A percentile compares a stretch with the other conserved stretches of the same genome.
Evolutionary conservation across 805 yeast genomes (phyloP).

Genomic region (Metschnikowia corniflorae): DNA sequence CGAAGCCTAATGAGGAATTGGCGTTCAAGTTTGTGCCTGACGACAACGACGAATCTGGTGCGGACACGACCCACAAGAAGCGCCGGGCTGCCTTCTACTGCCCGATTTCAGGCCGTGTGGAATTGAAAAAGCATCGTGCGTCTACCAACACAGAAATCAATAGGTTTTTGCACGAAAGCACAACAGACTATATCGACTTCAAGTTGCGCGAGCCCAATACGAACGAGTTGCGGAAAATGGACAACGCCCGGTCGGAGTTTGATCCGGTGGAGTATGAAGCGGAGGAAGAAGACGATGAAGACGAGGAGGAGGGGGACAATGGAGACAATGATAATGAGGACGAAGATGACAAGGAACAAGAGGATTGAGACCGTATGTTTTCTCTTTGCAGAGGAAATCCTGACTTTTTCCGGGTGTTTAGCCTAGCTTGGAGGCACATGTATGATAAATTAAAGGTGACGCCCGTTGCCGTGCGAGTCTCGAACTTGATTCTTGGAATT

Average conservation of each 20-base stretch:
- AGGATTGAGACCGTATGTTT: background rate
- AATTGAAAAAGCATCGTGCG: constrained; percentile 81
- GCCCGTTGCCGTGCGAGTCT: too few species aligned
- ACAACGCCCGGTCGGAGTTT: constrained; percentile 60
- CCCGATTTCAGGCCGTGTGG: constrained; percentile 74
- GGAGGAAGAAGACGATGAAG: constrained; percentile 51
- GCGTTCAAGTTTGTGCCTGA: constrained; percentile 55
- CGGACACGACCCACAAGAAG: constrained; percentile 32
- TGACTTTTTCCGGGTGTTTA: too few species aligned
- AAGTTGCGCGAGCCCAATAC: constrained; percentile 70
- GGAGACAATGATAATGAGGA: background rate
- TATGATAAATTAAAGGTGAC: too few species aligned
- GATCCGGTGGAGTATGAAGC: constrained; percentile 79
- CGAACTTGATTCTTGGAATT: too few species aligned
- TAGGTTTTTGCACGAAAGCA: constrained; percentile 51
- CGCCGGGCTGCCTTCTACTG: constrained; percentile 64
- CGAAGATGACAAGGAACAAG: background rate
- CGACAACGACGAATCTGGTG: constrained; percentile 17
- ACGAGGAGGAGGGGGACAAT: constrained; percentile 23
- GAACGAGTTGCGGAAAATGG: constrained; percentile 64
- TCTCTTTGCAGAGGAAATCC: too few species aligned
- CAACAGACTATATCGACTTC: constrained; percentile 60
- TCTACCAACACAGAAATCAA: constrained; percentile 52
- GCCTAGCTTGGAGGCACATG: too few species aligned
- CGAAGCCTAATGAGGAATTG: constrained; percentile 57